phyloP scores from a whole-genome alignment of 768 basidiomycete species.

The Tephrocybe sp. region DNA sequence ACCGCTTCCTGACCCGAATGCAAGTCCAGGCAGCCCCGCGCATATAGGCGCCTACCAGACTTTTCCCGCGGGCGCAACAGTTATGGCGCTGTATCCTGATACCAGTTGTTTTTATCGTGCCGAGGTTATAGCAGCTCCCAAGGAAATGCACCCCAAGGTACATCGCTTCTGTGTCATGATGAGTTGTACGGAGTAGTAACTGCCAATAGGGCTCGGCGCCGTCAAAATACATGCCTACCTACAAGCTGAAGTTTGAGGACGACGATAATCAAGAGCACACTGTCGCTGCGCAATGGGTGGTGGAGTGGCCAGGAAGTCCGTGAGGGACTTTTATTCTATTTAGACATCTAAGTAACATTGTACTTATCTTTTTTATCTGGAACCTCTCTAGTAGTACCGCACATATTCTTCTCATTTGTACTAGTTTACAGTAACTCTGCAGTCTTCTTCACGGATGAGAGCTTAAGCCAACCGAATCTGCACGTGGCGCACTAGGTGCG shows the following conservation, averaged over 20 bases:
- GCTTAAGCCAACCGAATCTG: background rate
- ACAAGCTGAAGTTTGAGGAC: constrained; percentile 86
- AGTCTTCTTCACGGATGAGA: background rate
- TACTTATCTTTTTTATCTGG: constrained; percentile 16
- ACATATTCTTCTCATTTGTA: constrained; percentile 10
- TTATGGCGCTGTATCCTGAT: constrained; percentile 88
- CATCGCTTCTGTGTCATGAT: constrained; percentile 8
- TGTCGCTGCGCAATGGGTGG: constrained; percentile 77
- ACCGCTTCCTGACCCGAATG: constrained; percentile 74
- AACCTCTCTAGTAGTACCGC: constrained; percentile 9
- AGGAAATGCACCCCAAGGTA: constrained; percentile 36
- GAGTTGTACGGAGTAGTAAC: background rate
- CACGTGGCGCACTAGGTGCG: constrained; percentile 5
- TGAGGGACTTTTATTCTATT: constrained; percentile 12
- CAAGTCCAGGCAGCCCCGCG: constrained; percentile 51
- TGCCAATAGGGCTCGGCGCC: constrained; percentile 29
- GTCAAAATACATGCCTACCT: constrained; percentile 51
- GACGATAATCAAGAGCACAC: constrained; percentile 81
- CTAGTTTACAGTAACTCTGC: constrained; percentile 3
- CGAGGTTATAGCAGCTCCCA: constrained; percentile 72
- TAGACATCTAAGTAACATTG: constrained; percentile 15
- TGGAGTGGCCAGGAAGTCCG: constrained; percentile 65
- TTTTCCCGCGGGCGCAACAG: constrained; percentile 67
- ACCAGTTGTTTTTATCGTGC: constrained; percentile 91
- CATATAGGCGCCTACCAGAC: constrained; percentile 71